Evolutionary conservation across 2,329 filamentous ascomycete species (phyloP), one percentile per base, ranked within the genome.

Genomic region (Dothideomycetes sp.): DNA sequence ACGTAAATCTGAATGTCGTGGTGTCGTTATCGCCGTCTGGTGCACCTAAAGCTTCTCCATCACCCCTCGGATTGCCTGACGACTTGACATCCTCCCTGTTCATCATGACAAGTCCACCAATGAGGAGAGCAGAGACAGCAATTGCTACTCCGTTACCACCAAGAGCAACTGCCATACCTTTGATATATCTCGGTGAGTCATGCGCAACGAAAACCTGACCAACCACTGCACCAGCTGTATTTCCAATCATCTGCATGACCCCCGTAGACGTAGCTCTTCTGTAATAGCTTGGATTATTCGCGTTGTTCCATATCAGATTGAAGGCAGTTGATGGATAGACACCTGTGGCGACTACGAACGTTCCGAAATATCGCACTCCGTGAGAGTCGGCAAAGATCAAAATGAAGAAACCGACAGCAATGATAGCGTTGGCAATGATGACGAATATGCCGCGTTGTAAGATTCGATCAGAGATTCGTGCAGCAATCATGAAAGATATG

Each of bases 211-310:
- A 75, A 0, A 74, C 55, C 60, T 62, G 34, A 4, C 30, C 30
- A 4, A 22, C 72, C 77, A 85, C 80, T 47, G 87, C 80, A 2
- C 83, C 83, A 9, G 77, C 72, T 12, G 69, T 66, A 47, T 87
- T 87, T 2, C 81, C 81, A 38, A 79, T 70, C 0, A 75, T 83
- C 27, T 86, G 63, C 54, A 86, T 81, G 54, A 86, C 54, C 0
- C 79, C 82, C 1, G 75, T 83, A 0, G 79, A 80, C 0, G 79
- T 81, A 0, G 81, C 81, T 22, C 83, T 68, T 57, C 87, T 88
- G 8, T 81, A 82, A 48, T 86, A 88, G 5, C 83, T 68, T 1
- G 84, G 83, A 12, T 73, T 70, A 44, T 86, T 87, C 14, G 72
- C 77, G 0, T 80, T 72, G 30, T 80, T 46, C 73, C 73, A 76